Conservation (phyloP, 2,329 filamentous ascomycete genomes). For the Dactylellina leptospora region DNA sequence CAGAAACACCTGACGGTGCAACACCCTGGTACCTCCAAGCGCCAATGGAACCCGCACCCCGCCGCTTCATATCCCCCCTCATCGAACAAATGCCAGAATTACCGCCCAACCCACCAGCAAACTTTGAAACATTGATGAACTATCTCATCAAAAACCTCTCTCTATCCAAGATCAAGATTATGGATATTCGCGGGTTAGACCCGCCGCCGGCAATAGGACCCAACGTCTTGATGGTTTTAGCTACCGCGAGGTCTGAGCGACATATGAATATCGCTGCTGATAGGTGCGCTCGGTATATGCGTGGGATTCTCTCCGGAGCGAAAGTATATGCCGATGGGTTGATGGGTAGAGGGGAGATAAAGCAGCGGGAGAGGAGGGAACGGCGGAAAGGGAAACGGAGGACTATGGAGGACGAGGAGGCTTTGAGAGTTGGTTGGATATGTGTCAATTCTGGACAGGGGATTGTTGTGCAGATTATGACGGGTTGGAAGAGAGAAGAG, state of each 20-base stretch:
- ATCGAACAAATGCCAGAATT: slow-evolving; percentile 58
- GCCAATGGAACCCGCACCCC: slow-evolving; percentile 64
- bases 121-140: slow-evolving; percentile 76
- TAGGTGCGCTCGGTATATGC: slow-evolving; percentile 84
- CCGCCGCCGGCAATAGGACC: slow-evolving; percentile 86
- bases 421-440: slow-evolving; percentile 93
- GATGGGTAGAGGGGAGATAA: slow-evolving; percentile 88
- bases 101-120: slow-evolving; percentile 74
- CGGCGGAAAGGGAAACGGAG: slow-evolving; percentile 82
- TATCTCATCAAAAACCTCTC: slow-evolving; percentile 86
- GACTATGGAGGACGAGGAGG: slow-evolving; percentile 73
- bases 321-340: slow-evolving; percentile 77
- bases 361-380: slow-evolving; percentile 82
- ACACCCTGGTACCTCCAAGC: slow-evolving; percentile 86
- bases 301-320: slow-evolving; percentile 62
- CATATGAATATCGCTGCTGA: slow-evolving; percentile 92
- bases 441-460: slow-evolving; percentile 83
- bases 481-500: slow-evolving; percentile 73
- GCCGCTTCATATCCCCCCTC: slow-evolving; percentile 64
- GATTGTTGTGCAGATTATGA: slow-evolving; percentile 76
- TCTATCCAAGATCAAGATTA: slow-evolving; percentile 78
- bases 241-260: slow-evolving; percentile 88
- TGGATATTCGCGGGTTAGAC: slow-evolving; percentile 85
- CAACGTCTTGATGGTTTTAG: slow-evolving; percentile 90
- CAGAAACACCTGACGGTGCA: slow-evolving; percentile 52